Evolutionary conservation across 2,329 filamentous ascomycete genomes (phyloP).

Genomic region (Neofusicoccum parvum): DNA sequence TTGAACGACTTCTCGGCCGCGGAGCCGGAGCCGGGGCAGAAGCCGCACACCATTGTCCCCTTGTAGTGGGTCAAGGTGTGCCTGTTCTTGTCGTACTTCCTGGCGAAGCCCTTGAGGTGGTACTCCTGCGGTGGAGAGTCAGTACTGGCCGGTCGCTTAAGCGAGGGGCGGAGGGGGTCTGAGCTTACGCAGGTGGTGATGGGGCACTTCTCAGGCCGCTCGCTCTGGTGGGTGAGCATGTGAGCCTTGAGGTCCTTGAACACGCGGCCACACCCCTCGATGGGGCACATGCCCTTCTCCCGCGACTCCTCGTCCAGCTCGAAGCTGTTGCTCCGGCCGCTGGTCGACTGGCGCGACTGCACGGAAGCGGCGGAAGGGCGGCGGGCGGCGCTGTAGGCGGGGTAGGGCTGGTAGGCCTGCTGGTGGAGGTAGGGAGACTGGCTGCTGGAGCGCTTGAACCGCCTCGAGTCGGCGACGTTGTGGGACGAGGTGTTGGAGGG

Average conservation of each 20-base stretch:
- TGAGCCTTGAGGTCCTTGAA: constrained; percentile 94
- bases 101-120: constrained; percentile 86
- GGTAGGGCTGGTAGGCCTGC: constrained; percentile 58
- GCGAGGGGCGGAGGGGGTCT: not conserved
- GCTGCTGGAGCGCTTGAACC: constrained; percentile 54
- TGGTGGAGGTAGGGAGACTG: constrained; percentile 69
- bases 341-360: constrained; percentile 65
- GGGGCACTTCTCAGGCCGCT: constrained; percentile 91
- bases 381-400: constrained; percentile 50
- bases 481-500: constrained; percentile 57
- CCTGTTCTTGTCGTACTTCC: constrained; percentile 95
- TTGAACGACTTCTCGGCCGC: constrained; percentile 94
- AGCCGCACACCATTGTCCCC: constrained; percentile 94
- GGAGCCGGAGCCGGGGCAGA: constrained; percentile 86
- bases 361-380: constrained; percentile 72
- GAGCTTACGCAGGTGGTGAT: constrained; percentile 69
- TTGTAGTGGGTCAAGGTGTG: constrained; percentile 96
- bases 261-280: constrained; percentile 78
- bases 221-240: constrained; percentile 89
- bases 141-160: not conserved
- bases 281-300: constrained; percentile 74
- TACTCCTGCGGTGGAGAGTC: constrained; percentile 59
- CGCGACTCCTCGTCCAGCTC: constrained; percentile 53
- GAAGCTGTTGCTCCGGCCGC: constrained; percentile 50
- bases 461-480: constrained; percentile 37